These are phyloP conservation scores for Berberis thunbergii DNA, from an alignment of 164 flowering plant species.

Conservation along the genomic window DNA sequence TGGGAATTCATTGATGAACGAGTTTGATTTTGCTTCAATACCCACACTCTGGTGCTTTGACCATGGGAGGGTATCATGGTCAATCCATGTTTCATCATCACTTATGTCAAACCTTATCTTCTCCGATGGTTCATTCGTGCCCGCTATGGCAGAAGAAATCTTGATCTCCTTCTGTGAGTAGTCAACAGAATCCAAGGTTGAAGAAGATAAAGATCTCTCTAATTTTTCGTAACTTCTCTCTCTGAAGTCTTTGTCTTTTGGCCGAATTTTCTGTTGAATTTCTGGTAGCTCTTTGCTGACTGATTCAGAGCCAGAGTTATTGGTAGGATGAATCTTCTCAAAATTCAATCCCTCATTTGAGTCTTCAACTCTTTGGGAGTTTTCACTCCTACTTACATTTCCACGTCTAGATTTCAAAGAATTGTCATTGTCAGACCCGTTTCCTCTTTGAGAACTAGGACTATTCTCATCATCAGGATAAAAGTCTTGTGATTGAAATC, in stretches of 20 bases:
- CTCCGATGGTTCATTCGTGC: constrained; percentile 14
- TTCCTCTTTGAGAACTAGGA: constrained; percentile 11
- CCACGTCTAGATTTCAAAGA: constrained; percentile 6
- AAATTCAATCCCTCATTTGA: constrained; percentile 5
- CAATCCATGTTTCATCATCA: constrained; percentile 23
- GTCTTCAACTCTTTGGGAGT: background rate
- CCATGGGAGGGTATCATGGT: background rate
- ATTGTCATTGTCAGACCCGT: constrained; percentile 3
- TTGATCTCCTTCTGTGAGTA: constrained; percentile 4
- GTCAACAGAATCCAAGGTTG: constrained; percentile 33
- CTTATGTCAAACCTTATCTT: constrained; percentile 26
- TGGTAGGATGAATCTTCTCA: constrained; percentile 13
- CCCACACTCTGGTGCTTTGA: constrained; percentile 1
- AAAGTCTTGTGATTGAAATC: constrained; percentile 21
- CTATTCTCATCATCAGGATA: constrained; percentile 28
- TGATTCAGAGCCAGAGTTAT: constrained; percentile 4
- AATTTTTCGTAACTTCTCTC: constrained; percentile 10
- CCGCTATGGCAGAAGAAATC: constrained; percentile 7
- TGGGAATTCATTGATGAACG: background rate
- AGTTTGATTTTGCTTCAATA: constrained; percentile 4
- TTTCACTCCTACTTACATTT: constrained; percentile 1
- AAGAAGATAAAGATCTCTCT: constrained; percentile 21
- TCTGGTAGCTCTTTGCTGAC: constrained; percentile 13
- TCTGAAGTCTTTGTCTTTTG: constrained; percentile 6
- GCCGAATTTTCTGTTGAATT: background rate